Evolutionary conservation across 1,139 yeast genomes (phyloP).

Genomic region (Pichia sp.): DNA sequence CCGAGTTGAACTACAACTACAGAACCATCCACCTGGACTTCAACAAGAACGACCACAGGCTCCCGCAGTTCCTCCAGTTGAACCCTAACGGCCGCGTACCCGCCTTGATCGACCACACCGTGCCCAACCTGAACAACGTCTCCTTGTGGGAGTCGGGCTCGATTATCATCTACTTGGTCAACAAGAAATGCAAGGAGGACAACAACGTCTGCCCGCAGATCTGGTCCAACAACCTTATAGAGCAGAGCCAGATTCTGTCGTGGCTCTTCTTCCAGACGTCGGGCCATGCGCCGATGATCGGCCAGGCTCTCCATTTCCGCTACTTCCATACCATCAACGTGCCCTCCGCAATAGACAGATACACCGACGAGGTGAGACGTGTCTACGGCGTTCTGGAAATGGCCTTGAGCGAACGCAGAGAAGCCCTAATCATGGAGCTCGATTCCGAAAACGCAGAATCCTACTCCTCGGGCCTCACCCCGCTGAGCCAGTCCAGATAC

Average conservation of each 20-base stretch:
- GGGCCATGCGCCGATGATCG: constrained; percentile 97
- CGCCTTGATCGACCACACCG: constrained; percentile 63
- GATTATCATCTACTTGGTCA: constrained; percentile 70
- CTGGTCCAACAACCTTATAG: constrained; percentile 76
- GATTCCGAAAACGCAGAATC: constrained; percentile 88
- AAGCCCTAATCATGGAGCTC: constrained; percentile 82
- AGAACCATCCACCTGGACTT: constrained; percentile 85
- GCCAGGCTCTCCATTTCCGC: constrained; percentile 91
- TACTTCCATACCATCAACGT: constrained; percentile 86
- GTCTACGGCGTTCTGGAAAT: constrained; percentile 93
- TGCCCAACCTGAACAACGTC: constrained; percentile 30
- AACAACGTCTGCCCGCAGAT: constrained; percentile 58
- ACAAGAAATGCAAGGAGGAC: constrained; percentile 61
- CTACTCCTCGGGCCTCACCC: constrained; percentile 84
- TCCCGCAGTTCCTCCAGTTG: constrained; percentile 86
- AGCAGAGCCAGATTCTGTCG: constrained; percentile 80
- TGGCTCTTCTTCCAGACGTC: constrained; percentile 95
- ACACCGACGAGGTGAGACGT: constrained; percentile 88
- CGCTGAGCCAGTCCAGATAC: constrained; percentile 77
- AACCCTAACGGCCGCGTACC: constrained; percentile 96
- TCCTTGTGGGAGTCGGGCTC: constrained; percentile 96
- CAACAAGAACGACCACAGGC: constrained; percentile 83
- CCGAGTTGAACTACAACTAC: constrained; percentile 76
- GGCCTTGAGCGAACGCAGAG: constrained; percentile 92
- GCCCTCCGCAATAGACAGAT: constrained; percentile 85